Evolutionary conservation across 805 yeast species (phyloP).

Genomic region (Lipomyces starkeyi): DNA sequence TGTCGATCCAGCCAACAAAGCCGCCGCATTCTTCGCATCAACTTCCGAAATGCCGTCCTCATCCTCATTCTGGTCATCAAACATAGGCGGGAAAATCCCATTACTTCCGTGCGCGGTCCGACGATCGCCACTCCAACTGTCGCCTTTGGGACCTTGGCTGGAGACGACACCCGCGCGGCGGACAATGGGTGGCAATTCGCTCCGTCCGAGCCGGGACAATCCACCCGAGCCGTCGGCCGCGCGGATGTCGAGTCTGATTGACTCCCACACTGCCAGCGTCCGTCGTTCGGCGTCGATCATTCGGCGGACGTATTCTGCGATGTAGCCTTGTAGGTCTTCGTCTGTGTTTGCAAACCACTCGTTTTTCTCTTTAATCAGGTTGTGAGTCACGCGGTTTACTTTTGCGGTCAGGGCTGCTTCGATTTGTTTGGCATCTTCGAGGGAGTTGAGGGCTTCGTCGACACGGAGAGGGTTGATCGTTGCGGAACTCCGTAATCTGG

Average conservation of each 20-base stretch:
- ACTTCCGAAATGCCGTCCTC: constrained; percentile 50
- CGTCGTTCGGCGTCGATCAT: constrained; percentile 87
- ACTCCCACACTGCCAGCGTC: constrained; percentile 73
- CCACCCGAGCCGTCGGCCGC: constrained; percentile 80
- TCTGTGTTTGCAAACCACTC: constrained; percentile 68
- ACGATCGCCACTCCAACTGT: constrained; percentile 65
- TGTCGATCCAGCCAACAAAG: constrained; percentile 75
- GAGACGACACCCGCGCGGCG: constrained; percentile 46
- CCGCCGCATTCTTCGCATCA: constrained; percentile 86
- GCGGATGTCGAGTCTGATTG: constrained; percentile 71
- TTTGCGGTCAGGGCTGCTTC: constrained; percentile 80
- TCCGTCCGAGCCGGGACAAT: constrained; percentile 76
- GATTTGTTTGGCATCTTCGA: constrained; percentile 76
- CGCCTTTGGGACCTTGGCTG: constrained; percentile 59
- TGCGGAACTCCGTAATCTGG: constrained; percentile 68
- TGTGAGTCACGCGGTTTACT: constrained; percentile 81
- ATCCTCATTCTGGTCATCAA: constrained; percentile 36
- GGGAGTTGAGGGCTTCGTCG: constrained; percentile 82
- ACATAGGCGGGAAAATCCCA: constrained; percentile 33
- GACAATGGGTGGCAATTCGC: constrained; percentile 34
- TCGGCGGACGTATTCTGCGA: constrained; percentile 67
- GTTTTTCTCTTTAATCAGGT: constrained; percentile 75
- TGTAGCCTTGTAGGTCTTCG: constrained; percentile 55
- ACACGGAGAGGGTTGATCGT: constrained; percentile 85
- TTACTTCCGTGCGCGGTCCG: constrained; percentile 50